A percentile compares a stretch with the other conserved stretches of the same genome.
phyloP scores from a whole-genome alignment of 192 early-diverging fungal genomes.

The Backusella tuberculispora region DNA sequence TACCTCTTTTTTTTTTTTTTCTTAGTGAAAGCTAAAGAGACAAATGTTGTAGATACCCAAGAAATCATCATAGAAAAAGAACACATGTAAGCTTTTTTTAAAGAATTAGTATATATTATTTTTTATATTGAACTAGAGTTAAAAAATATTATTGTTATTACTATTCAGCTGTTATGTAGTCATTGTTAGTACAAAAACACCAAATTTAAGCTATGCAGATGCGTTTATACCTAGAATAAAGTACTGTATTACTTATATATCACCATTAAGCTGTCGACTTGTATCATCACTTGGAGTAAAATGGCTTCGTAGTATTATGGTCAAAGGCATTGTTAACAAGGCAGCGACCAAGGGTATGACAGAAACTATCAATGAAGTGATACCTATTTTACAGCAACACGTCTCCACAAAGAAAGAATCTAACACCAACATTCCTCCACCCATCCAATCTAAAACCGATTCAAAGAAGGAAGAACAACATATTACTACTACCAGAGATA shows the following conservation, averaged over 20 bases:
- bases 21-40: conserved; percentile 71
- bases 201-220: conserved; percentile 71
- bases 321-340: conserved; percentile 68
- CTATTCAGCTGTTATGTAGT: conserved; percentile 49
- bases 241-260: conserved; percentile 71
- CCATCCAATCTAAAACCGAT: conserved; percentile 28
- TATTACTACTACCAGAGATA: neutral
- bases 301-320: conserved; percentile 71
- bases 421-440: neutral
- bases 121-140: neutral
- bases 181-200: conserved; percentile 49
- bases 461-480: conserved; percentile 24
- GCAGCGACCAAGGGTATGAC: conserved; percentile 62
- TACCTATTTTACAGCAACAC: conserved; percentile 51
- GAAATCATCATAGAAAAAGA: conserved; percentile 59
- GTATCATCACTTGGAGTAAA: conserved; percentile 58
- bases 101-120: conserved; percentile 17
- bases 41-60: conserved; percentile 61
- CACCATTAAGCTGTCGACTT: conserved; percentile 55
- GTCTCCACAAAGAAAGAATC: conserved; percentile 17
- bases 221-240: conserved; percentile 63
- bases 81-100: conserved; percentile 52
- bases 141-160: neutral
- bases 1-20: neutral
- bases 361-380: conserved; percentile 52